Evolutionary conservation across 169 alveolate species (phyloP), one percentile per base, ranked within the genome.

Genomic region (Toxoplasma gondii): DNA sequence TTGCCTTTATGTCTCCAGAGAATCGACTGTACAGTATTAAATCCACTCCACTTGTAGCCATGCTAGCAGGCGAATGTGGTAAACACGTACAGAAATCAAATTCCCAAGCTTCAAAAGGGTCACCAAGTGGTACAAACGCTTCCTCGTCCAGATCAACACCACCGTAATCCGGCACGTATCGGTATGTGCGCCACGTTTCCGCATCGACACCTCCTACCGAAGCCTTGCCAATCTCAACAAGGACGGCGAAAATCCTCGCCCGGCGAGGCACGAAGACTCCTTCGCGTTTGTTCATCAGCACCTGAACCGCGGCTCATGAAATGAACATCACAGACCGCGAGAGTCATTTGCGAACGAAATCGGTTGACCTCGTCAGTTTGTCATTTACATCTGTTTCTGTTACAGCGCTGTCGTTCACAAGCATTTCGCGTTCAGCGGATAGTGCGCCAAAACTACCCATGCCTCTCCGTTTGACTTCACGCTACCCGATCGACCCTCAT

Each of bases 101-200:
- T 9, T 82, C 90, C 90, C 90, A 82, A 22, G 67, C 90, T 38
- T 41, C 67, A 41, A 82, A 82, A 43, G 90, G 90, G 36, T 36
- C 90, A 24, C 90, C 10, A 9, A 82, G 90, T 17, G 34, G 90
- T 43, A 27, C 39, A 67, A 38, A 82, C 90, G 90, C 41, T 31
- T 82, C 90, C 67, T 82, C 90, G 64, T 82, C 90, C 39, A 82
- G 67, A 36, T 82, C 67, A 82, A 82, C 41, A 39, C 90, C 64
- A 1, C 44, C 41, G 29, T 82, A 82, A 31, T 82, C 90, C 34
- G 90, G 90, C 90, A 41, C 12, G 64, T 82, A 82, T 17, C 90
- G 90, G 67, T 82, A 82, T 16, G 90, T 82, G 19, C 90, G 53
- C 90, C 90, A 82, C 38, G 34, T 39, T 36, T 82, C 90, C 67